phyloP scores from a whole-genome alignment of 192 early-diverging fungal species.

The Backusella tarrabulga region DNA sequence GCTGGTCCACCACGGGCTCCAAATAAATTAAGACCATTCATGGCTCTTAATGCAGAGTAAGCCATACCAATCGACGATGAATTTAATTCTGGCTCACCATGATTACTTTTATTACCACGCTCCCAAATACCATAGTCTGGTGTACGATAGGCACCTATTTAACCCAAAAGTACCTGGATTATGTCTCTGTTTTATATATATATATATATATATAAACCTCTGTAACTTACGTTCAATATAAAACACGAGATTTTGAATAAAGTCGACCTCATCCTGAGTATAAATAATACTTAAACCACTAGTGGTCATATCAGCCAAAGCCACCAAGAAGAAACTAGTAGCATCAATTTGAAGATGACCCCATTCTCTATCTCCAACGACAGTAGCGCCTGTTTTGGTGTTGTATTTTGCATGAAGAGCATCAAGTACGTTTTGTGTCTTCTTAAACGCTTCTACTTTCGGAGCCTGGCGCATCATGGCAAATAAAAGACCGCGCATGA shows the following conservation, averaged over 20 bases:
- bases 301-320: constrained; percentile 83
- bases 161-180: background rate
- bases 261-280: constrained; percentile 83
- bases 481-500: constrained; percentile 82
- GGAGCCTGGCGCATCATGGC: constrained; percentile 80
- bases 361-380: constrained; percentile 83
- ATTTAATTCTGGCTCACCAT: constrained; percentile 83
- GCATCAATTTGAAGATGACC: constrained; percentile 90
- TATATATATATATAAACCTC: too few relatives aligned
- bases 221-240: constrained; percentile 71
- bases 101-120: constrained; percentile 85
- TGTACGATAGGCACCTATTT: constrained; percentile 63
- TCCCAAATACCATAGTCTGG: constrained; percentile 92
- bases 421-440: constrained; percentile 69
- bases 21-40: constrained; percentile 86
- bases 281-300: constrained; percentile 72
- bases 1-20: constrained; percentile 73
- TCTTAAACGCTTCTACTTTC: constrained; percentile 84
- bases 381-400: constrained; percentile 78
- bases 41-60: constrained; percentile 78
- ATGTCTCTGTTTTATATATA: too few relatives aligned
- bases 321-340: constrained; percentile 77
- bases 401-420: constrained; percentile 91
- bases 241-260: constrained; percentile 86
- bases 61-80: constrained; percentile 89